phyloP scores from a whole-genome alignment of 2,329 filamentous ascomycete genomes.

The Xylaria sp. region DNA sequence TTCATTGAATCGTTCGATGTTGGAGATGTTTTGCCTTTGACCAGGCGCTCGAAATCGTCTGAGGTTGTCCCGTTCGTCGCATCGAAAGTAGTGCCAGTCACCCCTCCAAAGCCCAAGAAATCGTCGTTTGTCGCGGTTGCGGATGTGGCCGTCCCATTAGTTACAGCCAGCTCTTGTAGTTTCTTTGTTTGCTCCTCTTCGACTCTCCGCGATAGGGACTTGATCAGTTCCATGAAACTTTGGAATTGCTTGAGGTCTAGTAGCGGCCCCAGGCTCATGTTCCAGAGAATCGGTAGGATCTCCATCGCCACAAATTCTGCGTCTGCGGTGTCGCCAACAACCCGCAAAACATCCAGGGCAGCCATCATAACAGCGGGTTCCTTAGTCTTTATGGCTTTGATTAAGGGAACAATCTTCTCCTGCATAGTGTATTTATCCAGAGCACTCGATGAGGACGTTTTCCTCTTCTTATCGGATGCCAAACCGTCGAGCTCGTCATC shows the following conservation, averaged over 20 bases:
- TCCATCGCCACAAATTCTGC: slow-evolving; percentile 93
- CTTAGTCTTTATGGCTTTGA: slow-evolving; percentile 96
- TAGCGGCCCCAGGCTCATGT: slow-evolving; percentile 88
- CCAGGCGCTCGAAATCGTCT: slow-evolving; percentile 87
- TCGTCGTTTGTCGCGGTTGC: slow-evolving; percentile 67
- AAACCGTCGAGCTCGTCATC: slow-evolving; percentile 83
- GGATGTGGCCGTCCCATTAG: slow-evolving; percentile 59
- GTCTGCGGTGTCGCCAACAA: slow-evolving; percentile 84
- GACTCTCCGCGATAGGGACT: slow-evolving; percentile 78
- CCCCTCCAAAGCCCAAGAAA: slow-evolving; percentile 75
- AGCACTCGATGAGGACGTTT: slow-evolving; percentile 76
- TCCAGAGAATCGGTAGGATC: slow-evolving; percentile 89
- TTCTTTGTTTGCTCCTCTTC: slow-evolving; percentile 91
- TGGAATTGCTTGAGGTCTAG: slow-evolving; percentile 90
- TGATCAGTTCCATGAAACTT: slow-evolving; percentile 89
- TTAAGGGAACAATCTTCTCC: slow-evolving; percentile 91
- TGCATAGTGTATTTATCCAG: slow-evolving; percentile 98
- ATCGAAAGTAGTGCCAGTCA: slow-evolving; percentile 70
- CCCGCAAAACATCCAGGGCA: slow-evolving; percentile 82
- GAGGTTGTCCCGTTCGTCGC: slow-evolving; percentile 63
- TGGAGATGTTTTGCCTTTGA: slow-evolving; percentile 74
- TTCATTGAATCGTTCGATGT: slow-evolving; percentile 54
- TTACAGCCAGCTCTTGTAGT: slow-evolving; percentile 79
- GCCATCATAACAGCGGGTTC: slow-evolving; percentile 98
- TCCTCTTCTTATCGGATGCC: slow-evolving; percentile 64